Base-by-base conservation (phyloP, 179 eudicot genomes). In the Camellia oleifera region DNA sequence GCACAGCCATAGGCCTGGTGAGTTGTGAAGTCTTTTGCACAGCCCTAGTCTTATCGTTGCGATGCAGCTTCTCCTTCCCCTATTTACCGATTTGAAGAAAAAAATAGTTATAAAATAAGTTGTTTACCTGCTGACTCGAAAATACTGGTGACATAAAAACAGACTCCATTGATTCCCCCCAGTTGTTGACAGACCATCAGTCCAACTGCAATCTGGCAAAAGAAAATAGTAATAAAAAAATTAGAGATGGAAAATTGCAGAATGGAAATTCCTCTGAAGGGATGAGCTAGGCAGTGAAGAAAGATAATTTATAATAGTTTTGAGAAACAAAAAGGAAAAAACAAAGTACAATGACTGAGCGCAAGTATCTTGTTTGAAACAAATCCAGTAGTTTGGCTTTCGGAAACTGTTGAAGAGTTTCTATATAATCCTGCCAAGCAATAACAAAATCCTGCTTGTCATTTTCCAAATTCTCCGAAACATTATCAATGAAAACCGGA, bases 151-250 rank as follows among this genome's bases (percentile, higher is more conserved):
- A 88, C 91, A 62, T 95, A 95, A 78, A 93, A 95, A 48, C 93
- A 89, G 58, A 95, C 77, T 66, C 98, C 98, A 70, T 93, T 95
- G 64, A 93, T 95, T 83, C 98, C 98, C 78, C 93, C 97, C 77
- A 90, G 87, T 81, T 95, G 98, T 78, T 95, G 98, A 84, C 90
- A 86, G 54, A 91, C 90, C 98, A 95, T 93, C 14, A 95, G 83
- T 80, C 94, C 98, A 75, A 93, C 88, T 81, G 93, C 98, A 69
- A 95, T 90, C 98, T 95, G 88, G 10, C 57, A 77, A 53, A 77
- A 32, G 13, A 53, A 44, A 54, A 70, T 13, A 14, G 15, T 50
- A 17, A 18, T 12, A 13, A 57, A 57, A 66, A 32, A 18, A 67
- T n/a, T 18, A 42, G 15, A 42, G 60, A 42, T 12, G 50, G 42